Conservation (phyloP, 805 yeast genomes). For the Metschnikowia aberdeeniae region DNA sequence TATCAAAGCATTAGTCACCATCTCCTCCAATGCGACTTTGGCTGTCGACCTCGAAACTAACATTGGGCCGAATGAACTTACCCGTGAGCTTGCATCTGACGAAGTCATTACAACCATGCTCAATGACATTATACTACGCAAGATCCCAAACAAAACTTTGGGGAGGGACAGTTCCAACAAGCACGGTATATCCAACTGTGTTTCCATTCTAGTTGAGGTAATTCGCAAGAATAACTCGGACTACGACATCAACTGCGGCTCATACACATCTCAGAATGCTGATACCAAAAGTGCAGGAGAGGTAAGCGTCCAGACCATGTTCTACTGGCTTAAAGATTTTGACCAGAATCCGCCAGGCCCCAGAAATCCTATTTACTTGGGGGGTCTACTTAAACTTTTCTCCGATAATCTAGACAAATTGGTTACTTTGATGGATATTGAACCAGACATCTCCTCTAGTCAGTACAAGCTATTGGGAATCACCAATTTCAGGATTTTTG, state of each 20-base stretch:
- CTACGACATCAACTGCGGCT: constrained; percentile 84
- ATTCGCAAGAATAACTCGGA: constrained; percentile 95
- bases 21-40: constrained; percentile 71
- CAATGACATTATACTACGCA: constrained; percentile 58
- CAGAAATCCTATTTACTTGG: constrained; percentile 89
- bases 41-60: constrained; percentile 85
- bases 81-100: constrained; percentile 83
- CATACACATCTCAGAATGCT: constrained; percentile 58
- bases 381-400: constrained; percentile 75
- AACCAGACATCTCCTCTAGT: constrained; percentile 21
- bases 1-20: constrained; percentile 86
- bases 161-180: constrained; percentile 47
- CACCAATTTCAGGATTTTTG: constrained; percentile 86
- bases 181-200: constrained; percentile 88
- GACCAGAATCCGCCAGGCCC: constrained; percentile 91
- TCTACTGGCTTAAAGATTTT: constrained; percentile 42
- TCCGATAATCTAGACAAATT: constrained; percentile 70
- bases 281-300: constrained; percentile 29
- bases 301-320: constrained; percentile 40
- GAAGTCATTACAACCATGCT: constrained; percentile 64
- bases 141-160: not conserved
- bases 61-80: constrained; percentile 92
- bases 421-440: constrained; percentile 46
- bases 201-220: constrained; percentile 89
- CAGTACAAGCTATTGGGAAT: constrained; percentile 65